These are phyloP conservation scores for Fusarium odoratissimum DNA, from an alignment of 2,329 filamentous ascomycete species.

Conservation along the genomic window DNA sequence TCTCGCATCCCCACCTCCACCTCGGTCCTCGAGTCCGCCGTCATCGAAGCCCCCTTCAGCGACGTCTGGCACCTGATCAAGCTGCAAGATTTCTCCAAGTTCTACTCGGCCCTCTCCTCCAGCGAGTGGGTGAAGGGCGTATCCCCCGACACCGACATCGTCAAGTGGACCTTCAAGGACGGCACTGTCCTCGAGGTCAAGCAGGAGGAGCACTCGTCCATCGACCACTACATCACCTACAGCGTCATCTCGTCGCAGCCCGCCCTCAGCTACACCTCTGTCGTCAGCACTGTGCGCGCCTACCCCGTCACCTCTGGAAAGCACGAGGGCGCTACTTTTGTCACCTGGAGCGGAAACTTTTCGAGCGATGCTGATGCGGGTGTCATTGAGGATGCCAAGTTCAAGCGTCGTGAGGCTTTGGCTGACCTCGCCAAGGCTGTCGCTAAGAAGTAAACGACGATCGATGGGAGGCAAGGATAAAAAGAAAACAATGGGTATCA, in stretches of 20 bases:
- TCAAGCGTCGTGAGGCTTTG: slow-evolving; percentile 79
- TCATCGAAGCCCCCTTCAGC: slow-evolving; percentile 74
- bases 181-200: slow-evolving; percentile 76
- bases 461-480: not conserved
- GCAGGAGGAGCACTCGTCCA: slow-evolving; percentile 80
- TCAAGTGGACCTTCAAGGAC: slow-evolving; percentile 78
- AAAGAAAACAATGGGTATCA: not conserved
- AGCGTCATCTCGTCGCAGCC: slow-evolving; percentile 75
- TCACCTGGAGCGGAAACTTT: slow-evolving; percentile 77
- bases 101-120: slow-evolving; percentile 71
- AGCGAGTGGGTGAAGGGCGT: slow-evolving; percentile 73
- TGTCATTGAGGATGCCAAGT: slow-evolving; percentile 80
- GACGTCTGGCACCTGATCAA: slow-evolving; percentile 81
- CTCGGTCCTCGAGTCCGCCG: slow-evolving; percentile 72
- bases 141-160: slow-evolving; percentile 72
- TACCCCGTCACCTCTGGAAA: slow-evolving; percentile 75
- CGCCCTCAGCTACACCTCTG: slow-evolving; percentile 72
- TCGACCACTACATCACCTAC: slow-evolving; percentile 82
- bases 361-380: slow-evolving; percentile 76
- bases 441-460: slow-evolving; percentile 38
- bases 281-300: slow-evolving; percentile 73
- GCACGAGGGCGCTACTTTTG: slow-evolving; percentile 72
- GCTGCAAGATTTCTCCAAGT: slow-evolving; percentile 75
- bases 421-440: slow-evolving; percentile 70
- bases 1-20: slow-evolving; percentile 71